Percentiles rank a stretch among this genome's conserved stretches.
Conservation (phyloP, 2,329 filamentous ascomycete genomes). For the Fusarium oxysporum region DNA sequence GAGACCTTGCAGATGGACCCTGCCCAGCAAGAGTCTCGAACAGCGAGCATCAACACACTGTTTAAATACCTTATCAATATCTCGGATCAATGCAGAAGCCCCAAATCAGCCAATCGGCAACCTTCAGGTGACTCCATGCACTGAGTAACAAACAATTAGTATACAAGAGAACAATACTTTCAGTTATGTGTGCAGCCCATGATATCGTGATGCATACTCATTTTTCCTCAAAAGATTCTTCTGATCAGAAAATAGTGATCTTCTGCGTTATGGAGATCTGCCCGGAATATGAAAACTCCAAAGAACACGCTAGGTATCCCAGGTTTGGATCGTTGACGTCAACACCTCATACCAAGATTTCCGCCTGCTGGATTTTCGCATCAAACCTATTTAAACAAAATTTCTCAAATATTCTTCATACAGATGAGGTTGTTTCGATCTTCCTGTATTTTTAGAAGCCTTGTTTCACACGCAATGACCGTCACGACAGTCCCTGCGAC, state of each 20-base stretch:
- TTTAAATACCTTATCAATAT: not conserved
- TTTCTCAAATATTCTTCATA: too few relatives aligned
- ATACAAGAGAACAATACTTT: not conserved
- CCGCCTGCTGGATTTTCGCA: not conserved
- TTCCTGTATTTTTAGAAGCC: not conserved
- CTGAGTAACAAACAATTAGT: not conserved
- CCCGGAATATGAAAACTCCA: not conserved
- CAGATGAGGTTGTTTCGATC: not conserved
- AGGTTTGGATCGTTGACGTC: conserved; percentile 18
- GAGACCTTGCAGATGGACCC: not conserved
- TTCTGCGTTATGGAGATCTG: not conserved
- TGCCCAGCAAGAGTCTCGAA: not conserved
- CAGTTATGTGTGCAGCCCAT: not conserved
- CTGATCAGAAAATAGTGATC: rapidly evolving
- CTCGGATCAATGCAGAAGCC: rapidly evolving
- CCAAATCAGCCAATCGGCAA: too few relatives aligned
- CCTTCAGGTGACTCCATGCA: too few relatives aligned
- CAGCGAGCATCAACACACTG: too few relatives aligned
- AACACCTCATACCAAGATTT: not conserved
- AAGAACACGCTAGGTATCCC: not conserved
- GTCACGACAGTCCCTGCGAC: conserved; percentile 18
- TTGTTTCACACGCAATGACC: conserved; percentile 1
- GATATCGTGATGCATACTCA: too few relatives aligned
- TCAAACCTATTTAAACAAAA: not conserved
- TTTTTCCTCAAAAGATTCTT: not conserved